Evolutionary conservation across 164 flowering plant species (phyloP).

Genomic region (Nymphaea colorata): DNA sequence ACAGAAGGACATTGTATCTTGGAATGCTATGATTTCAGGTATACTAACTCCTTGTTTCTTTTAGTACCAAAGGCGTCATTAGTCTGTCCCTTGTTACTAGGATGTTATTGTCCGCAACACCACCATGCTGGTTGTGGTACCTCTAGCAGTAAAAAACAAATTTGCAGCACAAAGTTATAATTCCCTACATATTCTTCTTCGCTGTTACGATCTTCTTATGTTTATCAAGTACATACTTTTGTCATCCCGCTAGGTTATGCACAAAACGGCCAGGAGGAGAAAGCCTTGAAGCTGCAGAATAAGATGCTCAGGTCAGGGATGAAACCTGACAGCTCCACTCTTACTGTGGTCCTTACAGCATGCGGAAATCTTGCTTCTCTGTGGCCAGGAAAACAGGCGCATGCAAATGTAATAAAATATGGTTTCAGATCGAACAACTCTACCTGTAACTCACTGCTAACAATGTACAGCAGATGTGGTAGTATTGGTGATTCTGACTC

Average conservation of each 20-base stretch:
- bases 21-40: slow-evolving; percentile 46
- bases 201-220: too few species aligned
- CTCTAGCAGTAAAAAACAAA: too few species aligned
- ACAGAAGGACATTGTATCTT: slow-evolving; percentile 25
- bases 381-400: slow-evolving; percentile 27
- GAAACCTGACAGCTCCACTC: slow-evolving; percentile 30
- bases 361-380: slow-evolving; percentile 32
- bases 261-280: slow-evolving; percentile 35
- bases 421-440: slow-evolving; percentile 23
- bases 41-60: neutral
- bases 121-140: too few species aligned
- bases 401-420: slow-evolving; percentile 14
- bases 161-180: too few species aligned
- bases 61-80: neutral
- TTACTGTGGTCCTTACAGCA: slow-evolving; percentile 32
- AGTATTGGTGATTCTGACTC: slow-evolving; percentile 24
- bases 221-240: neutral
- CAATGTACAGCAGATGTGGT: slow-evolving; percentile 48
- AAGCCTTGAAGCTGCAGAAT: slow-evolving; percentile 24
- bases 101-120: too few species aligned
- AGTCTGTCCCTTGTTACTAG: neutral
- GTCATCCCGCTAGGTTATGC: slow-evolving; percentile 26
- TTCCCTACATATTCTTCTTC: too few species aligned
- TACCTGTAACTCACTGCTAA: slow-evolving; percentile 29
- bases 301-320: slow-evolving; percentile 24